Evolutionary conservation across 2,329 filamentous ascomycete species (phyloP), one percentile per base, ranked within the genome.

Genomic region (Ascochyta rabiei): DNA sequence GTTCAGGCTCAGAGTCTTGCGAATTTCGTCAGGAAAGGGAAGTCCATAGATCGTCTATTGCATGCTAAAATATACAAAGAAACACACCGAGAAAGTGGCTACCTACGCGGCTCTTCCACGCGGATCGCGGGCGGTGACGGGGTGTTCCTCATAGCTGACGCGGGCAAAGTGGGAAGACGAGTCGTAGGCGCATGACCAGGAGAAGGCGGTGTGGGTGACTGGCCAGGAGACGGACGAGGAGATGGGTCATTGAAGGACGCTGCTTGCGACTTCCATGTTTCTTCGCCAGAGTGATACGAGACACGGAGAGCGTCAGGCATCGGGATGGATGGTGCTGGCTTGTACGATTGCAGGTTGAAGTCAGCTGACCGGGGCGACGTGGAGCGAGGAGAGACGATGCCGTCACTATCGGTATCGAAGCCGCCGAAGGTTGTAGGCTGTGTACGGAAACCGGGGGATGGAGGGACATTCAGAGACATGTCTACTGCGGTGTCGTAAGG

Each of bases 381-480:
- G 43, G 62, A 63, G 23, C 59, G 60, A 28, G 68, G 68, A 34
- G 66, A 62, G 6, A 38, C 47, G 18, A 58, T 55, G 43, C 57
- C 64, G 34, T 72, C 66, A 43, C 63, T 66, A 31, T 61, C 68
- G 37, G 49, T 57, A 34, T 73, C 70, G n/a, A 64, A 69, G n/a
- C 66, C 68, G 51, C 50, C 56, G 50, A 71, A 71, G 2, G 63
- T 60, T 24, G 64, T 63, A 39, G 65, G 65, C 8, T 57, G 49
- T 7, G 59, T 49, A 33, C 60, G 61, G 26, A 60, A 56, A 19
- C 67, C 66, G 19, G 73, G 72, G 6, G 72, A 74, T 2, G 68
- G 63, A 41, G 73, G 71, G 4, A 72, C 64, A 13, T 63, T 64
- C 31, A 73, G 59, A 45, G 62, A 70, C 70, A 75, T 74, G 57